A percentile compares a stretch with the other conserved stretches of the same genome.
Evolutionary conservation across 2,329 filamentous ascomycete genomes (phyloP).

Genomic region (Talaromyces pinophilus): DNA sequence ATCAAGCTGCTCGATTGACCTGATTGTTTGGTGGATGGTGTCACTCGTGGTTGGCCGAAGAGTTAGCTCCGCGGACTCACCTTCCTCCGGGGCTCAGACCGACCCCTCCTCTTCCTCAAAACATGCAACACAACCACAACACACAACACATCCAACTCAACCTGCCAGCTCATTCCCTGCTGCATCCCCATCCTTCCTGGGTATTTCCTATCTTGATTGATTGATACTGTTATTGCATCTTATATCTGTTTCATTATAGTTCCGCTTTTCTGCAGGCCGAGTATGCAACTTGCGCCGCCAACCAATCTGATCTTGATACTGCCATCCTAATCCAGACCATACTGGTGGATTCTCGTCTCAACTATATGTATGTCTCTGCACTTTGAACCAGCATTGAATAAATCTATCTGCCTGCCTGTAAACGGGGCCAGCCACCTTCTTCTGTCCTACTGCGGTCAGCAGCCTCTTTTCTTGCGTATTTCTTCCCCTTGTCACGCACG

Average conservation of each 20-base stretch:
- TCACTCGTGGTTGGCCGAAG: not conserved
- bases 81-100: constrained; percentile 1
- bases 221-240: not conserved
- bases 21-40: not conserved
- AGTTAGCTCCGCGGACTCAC: constrained; percentile 5
- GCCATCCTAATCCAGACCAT: constrained; percentile 8
- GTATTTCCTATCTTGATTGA: constrained; percentile 3
- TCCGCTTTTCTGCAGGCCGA: constrained; percentile 26
- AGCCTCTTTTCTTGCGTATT: constrained; percentile 7
- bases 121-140: constrained; percentile 2
- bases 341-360: constrained; percentile 24
- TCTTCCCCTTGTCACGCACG: constrained; percentile 1
- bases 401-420: constrained; percentile 4
- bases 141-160: constrained; percentile 3
- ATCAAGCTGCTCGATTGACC: not conserved
- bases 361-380: constrained; percentile 10
- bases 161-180: constrained; percentile 27
- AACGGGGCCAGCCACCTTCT: constrained; percentile 10
- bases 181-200: constrained; percentile 10
- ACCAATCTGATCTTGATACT: constrained; percentile 22
- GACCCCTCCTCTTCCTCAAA: constrained; percentile 8
- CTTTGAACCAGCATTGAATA: constrained; percentile 8
- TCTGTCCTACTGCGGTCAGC: constrained; percentile 15
- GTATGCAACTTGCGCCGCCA: constrained; percentile 26
- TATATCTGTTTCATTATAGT: constrained; percentile 13